These are phyloP conservation scores for Colletotrichum shisoi DNA, from an alignment of 2,329 filamentous ascomycete species.

Conservation along the genomic window DNA sequence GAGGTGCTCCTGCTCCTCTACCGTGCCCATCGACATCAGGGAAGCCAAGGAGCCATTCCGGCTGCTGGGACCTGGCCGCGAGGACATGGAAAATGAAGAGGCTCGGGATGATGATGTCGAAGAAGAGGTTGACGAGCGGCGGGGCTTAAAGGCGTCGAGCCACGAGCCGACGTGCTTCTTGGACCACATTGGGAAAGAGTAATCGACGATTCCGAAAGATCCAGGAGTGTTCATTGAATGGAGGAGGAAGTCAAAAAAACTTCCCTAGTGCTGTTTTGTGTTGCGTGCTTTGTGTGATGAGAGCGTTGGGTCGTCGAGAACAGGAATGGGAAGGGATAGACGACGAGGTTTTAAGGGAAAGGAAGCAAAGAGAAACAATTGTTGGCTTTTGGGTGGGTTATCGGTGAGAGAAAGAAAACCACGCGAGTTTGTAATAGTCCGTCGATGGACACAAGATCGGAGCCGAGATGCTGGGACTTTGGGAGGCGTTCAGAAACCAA, in stretches of 20 bases:
- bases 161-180: conserved; percentile 36
- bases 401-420: conserved; percentile 3
- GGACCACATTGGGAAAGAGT: conserved; percentile 32
- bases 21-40: conserved; percentile 9
- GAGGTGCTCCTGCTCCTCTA: conserved; percentile 30
- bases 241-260: background rate
- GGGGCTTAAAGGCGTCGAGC: conserved; percentile 32
- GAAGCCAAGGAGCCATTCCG: conserved; percentile 28
- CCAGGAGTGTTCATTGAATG: conserved; percentile 10
- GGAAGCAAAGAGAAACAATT: conserved; percentile 6
- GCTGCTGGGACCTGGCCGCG: conserved; percentile 7
- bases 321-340: background rate
- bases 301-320: conserved; percentile 17
- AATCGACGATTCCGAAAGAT: conserved; percentile 13
- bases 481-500: conserved; percentile 20
- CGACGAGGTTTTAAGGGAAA: conserved; percentile 31
- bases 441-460: conserved; percentile 3
- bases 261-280: background rate
- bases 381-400: background rate
- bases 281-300: background rate
- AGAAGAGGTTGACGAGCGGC: conserved; percentile 22
- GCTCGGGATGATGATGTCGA: conserved; percentile 10
- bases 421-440: conserved; percentile 17
- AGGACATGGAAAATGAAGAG: conserved; percentile 9
- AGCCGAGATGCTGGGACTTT: background rate